These are phyloP conservation scores for Rhodotorula paludigena DNA, from an alignment of 768 basidiomycete species.

Conservation along the genomic window DNA sequence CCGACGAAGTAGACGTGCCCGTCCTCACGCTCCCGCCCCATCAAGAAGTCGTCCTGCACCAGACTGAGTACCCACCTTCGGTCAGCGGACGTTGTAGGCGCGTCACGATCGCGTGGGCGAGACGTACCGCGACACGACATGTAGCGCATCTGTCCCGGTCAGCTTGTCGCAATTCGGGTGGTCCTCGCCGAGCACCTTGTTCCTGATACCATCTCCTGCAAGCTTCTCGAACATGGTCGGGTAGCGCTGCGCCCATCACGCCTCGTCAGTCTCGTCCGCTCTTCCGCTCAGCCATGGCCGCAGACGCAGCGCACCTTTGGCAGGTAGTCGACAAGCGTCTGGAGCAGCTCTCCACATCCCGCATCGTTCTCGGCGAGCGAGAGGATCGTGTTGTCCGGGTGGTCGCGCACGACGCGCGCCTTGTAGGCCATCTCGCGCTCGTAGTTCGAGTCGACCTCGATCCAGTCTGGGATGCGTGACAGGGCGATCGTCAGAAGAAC, in stretches of 20 bases:
- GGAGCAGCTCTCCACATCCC: conserved; percentile 56
- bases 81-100: not conserved
- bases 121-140: conserved; percentile 43
- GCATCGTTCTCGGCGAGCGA: conserved; percentile 54
- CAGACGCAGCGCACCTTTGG: conserved; percentile 47
- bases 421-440: conserved; percentile 41
- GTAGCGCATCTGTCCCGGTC: conserved; percentile 44
- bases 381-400: conserved; percentile 52
- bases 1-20: conserved; percentile 49
- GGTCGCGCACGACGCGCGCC: conserved; percentile 44
- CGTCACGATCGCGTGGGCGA: not conserved
- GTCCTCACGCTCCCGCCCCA: conserved; percentile 47
- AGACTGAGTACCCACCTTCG: conserved; percentile 36
- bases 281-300: too few species aligned
- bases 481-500: not conserved
- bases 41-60: conserved; percentile 48
- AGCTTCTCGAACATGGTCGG: conserved; percentile 53
- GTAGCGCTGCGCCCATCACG: too few species aligned
- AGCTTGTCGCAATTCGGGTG: conserved; percentile 25
- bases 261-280: too few species aligned
- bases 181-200: conserved; percentile 44
- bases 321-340: conserved; percentile 58
- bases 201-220: conserved; percentile 42
- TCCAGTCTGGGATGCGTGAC: conserved; percentile 43
- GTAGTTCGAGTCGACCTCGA: conserved; percentile 49